Base-by-base conservation (phyloP, 1,139 yeast genomes). In the Nakaseomyces kungkrabaensis region DNA sequence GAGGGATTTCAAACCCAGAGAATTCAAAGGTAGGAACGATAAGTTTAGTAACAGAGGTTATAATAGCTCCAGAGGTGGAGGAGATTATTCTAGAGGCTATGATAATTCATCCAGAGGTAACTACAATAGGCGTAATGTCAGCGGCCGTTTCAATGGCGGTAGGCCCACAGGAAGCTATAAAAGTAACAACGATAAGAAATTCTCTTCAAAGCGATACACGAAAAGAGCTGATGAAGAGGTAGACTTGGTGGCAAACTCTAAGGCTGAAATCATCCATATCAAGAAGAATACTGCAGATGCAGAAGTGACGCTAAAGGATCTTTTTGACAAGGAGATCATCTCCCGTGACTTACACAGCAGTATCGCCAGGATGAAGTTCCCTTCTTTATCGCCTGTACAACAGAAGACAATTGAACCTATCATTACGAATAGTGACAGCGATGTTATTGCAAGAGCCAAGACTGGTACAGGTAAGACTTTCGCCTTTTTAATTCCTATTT, bases 381-480 rank as follows among this genome's bases (percentile, higher is more conserved):
- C 62, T 48, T 71, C 66, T 43, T 75, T 89, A 59, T 87, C 97
- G 0, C 81, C 86, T 1, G 96, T 88, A 22, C 97, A 89, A 67
- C 81, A 82, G 50, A 74, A 77, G 58, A 76, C 95, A 5, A 71
- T 89, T 46, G 70, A 78, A 50, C 94, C 94, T 7, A 77, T 84
- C 52, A 70, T 87, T 50, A 63, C 74, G 25, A 69, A 72, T 38
- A 75, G 78, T 37, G 70, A 75, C 42, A 67, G 66, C 10, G 90
- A 94, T 56, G 72, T 88, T 50, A 89, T 89, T 27, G 92, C 87
- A 37, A 76, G 95, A 58, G 97, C 97, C 36, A 87, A 87, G 65
- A 90, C 97, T 4, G 97, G 97, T 63, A 89, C 97, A 1, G 97
- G 97, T 62, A 90, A 90, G 67, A 90, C 97, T 0, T 78, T 86